Conservation (phyloP, 306 rosid genomes). For the Abrus pulchellus region DNA sequence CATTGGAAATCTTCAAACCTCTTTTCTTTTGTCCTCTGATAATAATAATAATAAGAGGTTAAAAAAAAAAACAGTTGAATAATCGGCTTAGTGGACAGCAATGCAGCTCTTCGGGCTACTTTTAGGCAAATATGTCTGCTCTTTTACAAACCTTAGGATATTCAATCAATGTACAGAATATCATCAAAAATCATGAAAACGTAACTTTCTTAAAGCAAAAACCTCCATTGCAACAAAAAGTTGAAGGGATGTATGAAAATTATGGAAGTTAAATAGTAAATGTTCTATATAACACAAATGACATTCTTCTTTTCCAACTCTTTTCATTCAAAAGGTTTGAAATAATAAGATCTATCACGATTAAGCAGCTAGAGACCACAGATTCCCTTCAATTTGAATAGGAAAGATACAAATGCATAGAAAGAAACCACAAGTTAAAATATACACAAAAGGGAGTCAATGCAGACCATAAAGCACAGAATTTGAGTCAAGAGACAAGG, state of each 20-base stretch:
- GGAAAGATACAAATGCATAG: neutral
- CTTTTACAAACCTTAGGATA: neutral
- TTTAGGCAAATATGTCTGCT: neutral
- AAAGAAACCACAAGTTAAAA: neutral
- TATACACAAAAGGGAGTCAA: neutral
- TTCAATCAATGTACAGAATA: conserved; percentile 4
- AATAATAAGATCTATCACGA: neutral
- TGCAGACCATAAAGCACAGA: conserved; percentile 14
- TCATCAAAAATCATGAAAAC: neutral
- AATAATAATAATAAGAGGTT: neutral
- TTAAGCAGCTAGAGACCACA: neutral
- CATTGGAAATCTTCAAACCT: conserved; percentile 4
- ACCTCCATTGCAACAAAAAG: conserved; percentile 5
- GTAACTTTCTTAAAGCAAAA: conserved; percentile 4
- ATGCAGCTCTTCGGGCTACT: too few relatives aligned
- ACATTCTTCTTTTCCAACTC: neutral
- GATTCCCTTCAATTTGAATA: neutral
- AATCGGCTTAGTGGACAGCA: neutral
- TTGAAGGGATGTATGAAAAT: too few relatives aligned
- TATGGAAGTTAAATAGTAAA: neutral
- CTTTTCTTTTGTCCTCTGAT: neutral
- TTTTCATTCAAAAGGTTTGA: neutral
- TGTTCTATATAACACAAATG: neutral
- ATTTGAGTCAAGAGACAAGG: neutral
- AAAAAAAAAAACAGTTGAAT: neutral